phyloP scores from a whole-genome alignment of 2,329 filamentous ascomycete species.

The Botrytis squamosa region DNA sequence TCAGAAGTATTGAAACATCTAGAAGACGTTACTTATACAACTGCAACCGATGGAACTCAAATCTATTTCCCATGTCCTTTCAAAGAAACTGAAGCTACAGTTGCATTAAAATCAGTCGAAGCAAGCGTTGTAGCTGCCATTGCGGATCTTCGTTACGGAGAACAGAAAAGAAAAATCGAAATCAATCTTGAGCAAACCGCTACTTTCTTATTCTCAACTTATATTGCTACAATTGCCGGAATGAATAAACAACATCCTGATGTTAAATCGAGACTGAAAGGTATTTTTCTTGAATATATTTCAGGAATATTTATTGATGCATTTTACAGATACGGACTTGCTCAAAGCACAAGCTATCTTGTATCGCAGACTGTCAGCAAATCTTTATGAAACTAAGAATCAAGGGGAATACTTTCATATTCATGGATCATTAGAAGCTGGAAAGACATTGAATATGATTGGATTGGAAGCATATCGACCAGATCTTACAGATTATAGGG shows the following conservation, averaged over 20 bases:
- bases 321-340: slow-evolving; percentile 64
- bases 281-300: slow-evolving; percentile 27
- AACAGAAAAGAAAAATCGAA: slow-evolving; percentile 44
- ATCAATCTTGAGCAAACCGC: slow-evolving; percentile 55
- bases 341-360: slow-evolving; percentile 67
- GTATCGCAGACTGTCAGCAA: slow-evolving; percentile 71
- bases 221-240: slow-evolving; percentile 55
- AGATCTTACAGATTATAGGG: slow-evolving; percentile 58
- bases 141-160: slow-evolving; percentile 53
- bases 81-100: slow-evolving; percentile 47
- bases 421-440: slow-evolving; percentile 71
- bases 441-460: slow-evolving; percentile 67
- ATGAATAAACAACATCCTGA: slow-evolving; percentile 49
- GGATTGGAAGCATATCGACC: slow-evolving; percentile 61
- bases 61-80: slow-evolving; percentile 49
- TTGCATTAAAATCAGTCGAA: slow-evolving; percentile 48
- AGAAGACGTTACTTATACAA: slow-evolving; percentile 32
- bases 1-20: slow-evolving; percentile 30
- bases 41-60: slow-evolving; percentile 32
- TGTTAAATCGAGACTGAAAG: slow-evolving; percentile 48
- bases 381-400: slow-evolving; percentile 67
- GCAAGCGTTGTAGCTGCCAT: slow-evolving; percentile 56
- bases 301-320: neutral
- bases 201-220: slow-evolving; percentile 57
- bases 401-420: slow-evolving; percentile 71